These are phyloP conservation scores for Coprinopsis cinerea DNA, from an alignment of 768 basidiomycete species.

Conservation along the genomic window DNA sequence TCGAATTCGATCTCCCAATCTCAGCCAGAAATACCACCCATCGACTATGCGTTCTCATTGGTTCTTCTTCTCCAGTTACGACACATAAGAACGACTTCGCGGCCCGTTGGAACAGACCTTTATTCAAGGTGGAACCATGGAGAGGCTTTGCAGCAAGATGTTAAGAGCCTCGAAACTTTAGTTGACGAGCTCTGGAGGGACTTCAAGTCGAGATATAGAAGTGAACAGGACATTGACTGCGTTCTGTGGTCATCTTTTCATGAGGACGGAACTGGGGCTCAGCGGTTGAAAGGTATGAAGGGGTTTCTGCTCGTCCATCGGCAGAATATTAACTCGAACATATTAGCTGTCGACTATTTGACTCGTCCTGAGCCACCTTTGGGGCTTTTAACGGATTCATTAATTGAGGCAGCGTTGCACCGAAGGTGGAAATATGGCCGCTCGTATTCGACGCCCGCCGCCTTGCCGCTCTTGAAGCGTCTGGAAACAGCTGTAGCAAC, in stretches of 20 bases:
- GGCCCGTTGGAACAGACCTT: constrained; percentile 21
- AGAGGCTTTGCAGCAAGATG: constrained; percentile 17
- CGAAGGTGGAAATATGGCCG: constrained; percentile 35
- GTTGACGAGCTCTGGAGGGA: constrained; percentile 32
- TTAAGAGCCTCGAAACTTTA: constrained; percentile 27
- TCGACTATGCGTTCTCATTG: constrained; percentile 23
- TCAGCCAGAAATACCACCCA: constrained; percentile 3
- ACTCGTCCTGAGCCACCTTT: constrained; percentile 24
- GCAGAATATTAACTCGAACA: no score
- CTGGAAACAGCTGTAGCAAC: constrained; percentile 6
- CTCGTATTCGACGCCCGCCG: neutral
- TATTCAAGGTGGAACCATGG: constrained; percentile 40
- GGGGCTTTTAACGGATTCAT: constrained; percentile 32
- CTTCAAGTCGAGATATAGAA: constrained; percentile 37
- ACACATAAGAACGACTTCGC: constrained; percentile 15
- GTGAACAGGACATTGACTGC: constrained; percentile 36
- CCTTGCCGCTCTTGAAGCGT: neutral
- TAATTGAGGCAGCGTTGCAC: constrained; percentile 32
- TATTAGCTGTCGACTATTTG: constrained; percentile 45
- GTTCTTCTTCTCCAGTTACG: constrained; percentile 29
- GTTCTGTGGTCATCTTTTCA: constrained; percentile 45
- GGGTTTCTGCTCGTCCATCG: neutral
- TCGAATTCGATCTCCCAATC: constrained; percentile 7
- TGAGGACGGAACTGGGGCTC: constrained; percentile 19
- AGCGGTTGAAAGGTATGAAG: constrained; percentile 25